Base-by-base conservation (phyloP, 345 rosid genomes). In the Citrus glauca region DNA sequence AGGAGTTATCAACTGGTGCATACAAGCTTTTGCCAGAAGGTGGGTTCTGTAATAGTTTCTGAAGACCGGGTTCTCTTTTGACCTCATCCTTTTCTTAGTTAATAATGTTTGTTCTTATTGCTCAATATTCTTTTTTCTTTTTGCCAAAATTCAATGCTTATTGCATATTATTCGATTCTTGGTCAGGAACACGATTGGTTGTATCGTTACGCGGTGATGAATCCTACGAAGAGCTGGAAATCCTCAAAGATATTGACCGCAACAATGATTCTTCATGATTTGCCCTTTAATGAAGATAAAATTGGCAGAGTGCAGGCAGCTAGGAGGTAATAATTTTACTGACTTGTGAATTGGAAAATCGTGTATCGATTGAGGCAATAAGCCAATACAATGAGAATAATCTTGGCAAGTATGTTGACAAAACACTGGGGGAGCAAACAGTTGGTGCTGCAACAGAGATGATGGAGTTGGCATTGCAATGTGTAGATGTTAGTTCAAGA, bases 1-100 rank as follows among this genome's bases (percentile, higher is more conserved):
- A 92, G 86, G 99, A 96, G 82, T 80, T 94, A 79, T 82, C 94
- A 78, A 89, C 92, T 38, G 94, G 98, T 59, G 99, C 95, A 85
- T 84, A 87, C 90, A 96, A 91, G 89, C 98, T 96, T 85, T 86
- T 96, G 88, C 98, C 98, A 40, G 94, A 91, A 92, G 99, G 99
- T 96, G 75, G n/a, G 67, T 78, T 78, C 81, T 78, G 9, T 33
- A 14, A 57, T 73, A 53, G 67, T 35, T 69, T 77, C 62, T 0
- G 16, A 42, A 38, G 61, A 65, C 62, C 16, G 50, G 73, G 35
- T 80, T 79, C 60, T 74, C 16, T 24, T 8, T 50, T n/a, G 16
- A 57, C 7, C 17, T 55, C 35, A 48, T n/a, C 5, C 19, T 73
- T 79, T 69, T 73, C 35, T 27, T 76, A 30, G 63, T 10, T 70